Evolutionary conservation across 2,329 filamentous ascomycete genomes (phyloP).

Genomic region (Aspergillus pseudotamarii): DNA sequence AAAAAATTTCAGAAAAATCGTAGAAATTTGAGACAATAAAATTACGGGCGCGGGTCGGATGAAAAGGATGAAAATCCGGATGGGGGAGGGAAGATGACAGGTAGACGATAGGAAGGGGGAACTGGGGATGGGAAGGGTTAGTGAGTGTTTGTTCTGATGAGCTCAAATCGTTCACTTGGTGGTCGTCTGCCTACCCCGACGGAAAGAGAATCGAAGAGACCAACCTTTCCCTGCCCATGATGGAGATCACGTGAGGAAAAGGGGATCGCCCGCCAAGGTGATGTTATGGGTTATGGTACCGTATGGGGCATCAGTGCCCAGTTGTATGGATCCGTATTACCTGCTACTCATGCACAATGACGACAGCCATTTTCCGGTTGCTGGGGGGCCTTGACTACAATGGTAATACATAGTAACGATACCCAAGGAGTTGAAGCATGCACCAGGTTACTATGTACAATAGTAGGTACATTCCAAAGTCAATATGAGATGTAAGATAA

Average conservation of each 20-base stretch:
- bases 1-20: constrained; percentile 6
- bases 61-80: not conserved
- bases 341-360: not conserved
- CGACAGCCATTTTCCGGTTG: not conserved
- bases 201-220: not conserved
- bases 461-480: not conserved
- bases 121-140: not conserved
- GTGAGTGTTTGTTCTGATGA: not conserved
- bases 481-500: not conserved
- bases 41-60: not conserved
- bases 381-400: not conserved
- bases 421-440: not conserved
- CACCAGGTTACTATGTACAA: not conserved
- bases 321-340: constrained; percentile 1
- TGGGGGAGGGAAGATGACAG: constrained; percentile 5
- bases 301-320: not conserved
- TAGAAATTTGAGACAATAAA: not conserved
- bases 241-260: not conserved
- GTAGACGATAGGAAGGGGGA: constrained; percentile 1
- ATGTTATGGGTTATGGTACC: not conserved
- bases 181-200: not conserved
- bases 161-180: constrained; percentile 4
- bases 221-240: not conserved
- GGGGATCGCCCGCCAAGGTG: not conserved
- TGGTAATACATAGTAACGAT: not conserved